phyloP scores from a whole-genome alignment of 805 yeast species.

The Wickerhamiella galacta region DNA sequence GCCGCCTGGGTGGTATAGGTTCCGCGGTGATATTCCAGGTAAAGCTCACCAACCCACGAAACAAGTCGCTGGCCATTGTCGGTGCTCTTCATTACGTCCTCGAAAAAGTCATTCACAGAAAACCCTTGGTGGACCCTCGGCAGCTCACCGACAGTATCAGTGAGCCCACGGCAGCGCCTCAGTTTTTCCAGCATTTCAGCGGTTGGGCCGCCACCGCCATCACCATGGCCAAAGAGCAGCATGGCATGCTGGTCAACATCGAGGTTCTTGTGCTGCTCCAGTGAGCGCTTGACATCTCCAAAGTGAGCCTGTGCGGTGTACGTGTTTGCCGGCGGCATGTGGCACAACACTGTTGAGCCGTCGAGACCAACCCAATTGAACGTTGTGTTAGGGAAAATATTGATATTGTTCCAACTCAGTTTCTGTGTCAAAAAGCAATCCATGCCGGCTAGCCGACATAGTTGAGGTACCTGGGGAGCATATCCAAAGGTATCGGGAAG shows the following conservation, averaged over 20 bases:
- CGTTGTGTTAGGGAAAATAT: slow-evolving; percentile 73
- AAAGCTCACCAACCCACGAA: slow-evolving; percentile 85
- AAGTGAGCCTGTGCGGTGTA: slow-evolving; percentile 87
- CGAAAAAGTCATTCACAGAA: slow-evolving; percentile 68
- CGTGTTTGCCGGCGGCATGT: slow-evolving; percentile 96
- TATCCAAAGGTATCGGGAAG: slow-evolving; percentile 96
- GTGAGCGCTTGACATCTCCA: slow-evolving; percentile 77
- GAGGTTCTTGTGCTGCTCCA: slow-evolving; percentile 66
- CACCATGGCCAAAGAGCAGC: slow-evolving; percentile 82
- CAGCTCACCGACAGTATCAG: slow-evolving; percentile 45
- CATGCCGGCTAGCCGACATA: slow-evolving; percentile 76
- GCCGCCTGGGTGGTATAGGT: slow-evolving; percentile 90
- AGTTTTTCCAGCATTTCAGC: slow-evolving; percentile 86
- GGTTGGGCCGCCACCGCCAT: slow-evolving; percentile 98
- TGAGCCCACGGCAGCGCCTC: slow-evolving; percentile 77
- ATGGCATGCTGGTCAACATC: slow-evolving; percentile 68
- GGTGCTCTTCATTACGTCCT: slow-evolving; percentile 43
- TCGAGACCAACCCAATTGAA: slow-evolving; percentile 94
- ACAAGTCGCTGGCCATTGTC: slow-evolving; percentile 54
- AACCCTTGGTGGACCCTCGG: slow-evolving; percentile 70
- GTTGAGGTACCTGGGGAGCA: slow-evolving; percentile 86
- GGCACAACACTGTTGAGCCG: slow-evolving; percentile 83
- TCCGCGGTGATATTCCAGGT: slow-evolving; percentile 91
- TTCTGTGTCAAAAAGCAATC: slow-evolving; percentile 81
- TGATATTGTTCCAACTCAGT: slow-evolving; percentile 91